Evolutionary conservation across 2,329 filamentous ascomycete species (phyloP).

Genomic region (Aschersonia sp.): DNA sequence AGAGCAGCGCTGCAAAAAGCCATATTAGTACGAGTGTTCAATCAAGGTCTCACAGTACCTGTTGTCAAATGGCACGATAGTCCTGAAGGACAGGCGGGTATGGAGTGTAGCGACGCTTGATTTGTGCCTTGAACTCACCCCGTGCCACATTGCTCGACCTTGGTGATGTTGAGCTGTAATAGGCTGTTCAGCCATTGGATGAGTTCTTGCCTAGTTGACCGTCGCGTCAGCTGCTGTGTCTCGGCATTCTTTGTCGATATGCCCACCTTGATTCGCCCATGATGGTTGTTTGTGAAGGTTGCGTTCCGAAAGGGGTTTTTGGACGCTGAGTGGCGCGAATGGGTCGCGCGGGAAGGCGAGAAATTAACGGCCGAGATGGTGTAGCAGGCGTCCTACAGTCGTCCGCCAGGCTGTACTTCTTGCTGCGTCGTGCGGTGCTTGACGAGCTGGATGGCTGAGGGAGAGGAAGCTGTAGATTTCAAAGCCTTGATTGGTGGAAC

Average conservation of each 20-base stretch:
- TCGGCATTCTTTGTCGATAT: not conserved
- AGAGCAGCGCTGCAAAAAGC: conserved; percentile 53
- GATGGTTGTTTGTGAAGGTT: conserved; percentile 14
- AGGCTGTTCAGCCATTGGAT: conserved; percentile 95
- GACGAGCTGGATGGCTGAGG: conserved; percentile 3
- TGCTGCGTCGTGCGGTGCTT: not conserved
- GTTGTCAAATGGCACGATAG: too few relatives aligned
- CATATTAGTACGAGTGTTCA: not conserved
- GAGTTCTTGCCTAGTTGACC: conserved; percentile 74
- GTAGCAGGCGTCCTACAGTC: not conserved
- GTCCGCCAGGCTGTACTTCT: not conserved
- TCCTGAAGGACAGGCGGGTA: conserved; percentile 2
- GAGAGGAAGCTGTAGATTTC: conserved; percentile 6
- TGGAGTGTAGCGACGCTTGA: conserved; percentile 5
- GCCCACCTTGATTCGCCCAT: conserved; percentile 35
- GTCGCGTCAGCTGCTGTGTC: not conserved
- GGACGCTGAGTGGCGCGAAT: not conserved
- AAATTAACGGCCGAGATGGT: not conserved
- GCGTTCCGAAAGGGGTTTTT: not conserved
- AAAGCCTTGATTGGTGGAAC: not conserved
- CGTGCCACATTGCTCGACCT: conserved; percentile 97
- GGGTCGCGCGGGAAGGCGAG: not conserved
- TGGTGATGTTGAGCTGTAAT: conserved; percentile 93
- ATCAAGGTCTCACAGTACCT: not conserved
- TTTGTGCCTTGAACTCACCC: conserved; percentile 44